Evolutionary conservation across 83 land plant genomes (phyloP).

Genomic region (Larix sibirica): DNA sequence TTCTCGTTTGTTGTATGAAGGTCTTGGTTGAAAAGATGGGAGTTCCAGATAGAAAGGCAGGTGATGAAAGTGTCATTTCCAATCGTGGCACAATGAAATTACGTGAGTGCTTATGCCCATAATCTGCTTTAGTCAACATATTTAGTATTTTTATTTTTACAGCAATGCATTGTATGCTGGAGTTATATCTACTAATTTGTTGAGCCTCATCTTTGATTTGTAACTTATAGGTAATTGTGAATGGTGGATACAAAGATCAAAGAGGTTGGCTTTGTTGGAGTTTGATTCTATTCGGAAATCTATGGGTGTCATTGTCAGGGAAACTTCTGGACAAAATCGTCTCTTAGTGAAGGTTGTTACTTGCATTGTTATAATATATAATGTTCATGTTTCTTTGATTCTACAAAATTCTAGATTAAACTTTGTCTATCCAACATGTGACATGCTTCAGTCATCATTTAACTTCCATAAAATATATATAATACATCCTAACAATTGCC

Average conservation of each 20-base stretch:
- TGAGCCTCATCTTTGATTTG: neutral
- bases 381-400: neutral
- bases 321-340: conserved; percentile 39
- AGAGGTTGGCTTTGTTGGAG: conserved; percentile 77
- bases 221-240: conserved; percentile 66
- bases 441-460: neutral
- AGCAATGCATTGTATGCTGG: neutral
- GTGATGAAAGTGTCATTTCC: conserved; percentile 27
- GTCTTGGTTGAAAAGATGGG: conserved; percentile 98
- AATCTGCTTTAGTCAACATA: neutral
- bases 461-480: neutral
- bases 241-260: conserved; percentile 67
- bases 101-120: conserved; percentile 36
- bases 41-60: conserved; percentile 64
- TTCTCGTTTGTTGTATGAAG: conserved; percentile 25
- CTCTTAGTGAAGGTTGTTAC: conserved; percentile 23
- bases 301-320: conserved; percentile 82
- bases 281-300: conserved; percentile 93
- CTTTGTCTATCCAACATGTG: neutral
- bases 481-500: neutral
- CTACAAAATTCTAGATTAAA: neutral
- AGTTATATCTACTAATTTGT: neutral
- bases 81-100: conserved; percentile 41
- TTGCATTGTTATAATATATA: conserved; percentile 26
- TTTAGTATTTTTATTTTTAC: neutral